These are phyloP conservation scores for Poa annua DNA, from an alignment of 176 grass and related monocot genomes.

Conservation along the genomic window DNA sequence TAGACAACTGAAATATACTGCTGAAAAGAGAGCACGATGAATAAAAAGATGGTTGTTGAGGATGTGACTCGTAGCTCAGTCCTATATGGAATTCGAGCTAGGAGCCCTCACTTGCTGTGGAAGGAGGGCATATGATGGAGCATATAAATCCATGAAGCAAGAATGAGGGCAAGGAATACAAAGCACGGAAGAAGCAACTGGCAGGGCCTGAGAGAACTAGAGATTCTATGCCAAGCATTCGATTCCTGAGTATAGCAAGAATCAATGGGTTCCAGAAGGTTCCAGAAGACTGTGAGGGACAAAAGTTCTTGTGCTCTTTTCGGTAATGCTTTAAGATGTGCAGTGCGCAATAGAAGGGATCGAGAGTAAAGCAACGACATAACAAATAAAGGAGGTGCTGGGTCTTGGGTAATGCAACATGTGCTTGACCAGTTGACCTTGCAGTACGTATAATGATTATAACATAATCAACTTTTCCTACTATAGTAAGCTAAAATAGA, in stretches of 20 bases:
- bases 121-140: not conserved
- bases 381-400: not conserved
- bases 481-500: not conserved
- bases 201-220: conserved; percentile 4
- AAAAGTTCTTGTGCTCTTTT: not conserved
- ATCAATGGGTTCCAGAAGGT: not conserved
- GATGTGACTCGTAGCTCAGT: not conserved
- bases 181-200: not conserved
- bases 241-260: not conserved
- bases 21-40: not conserved
- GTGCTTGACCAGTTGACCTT: not conserved
- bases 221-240: not conserved
- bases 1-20: not conserved
- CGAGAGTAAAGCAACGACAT: not conserved
- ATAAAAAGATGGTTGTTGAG: not conserved
- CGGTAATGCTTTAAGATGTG: not conserved
- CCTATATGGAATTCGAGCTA: not conserved
- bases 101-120: not conserved
- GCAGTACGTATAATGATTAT: not conserved
- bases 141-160: not conserved
- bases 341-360: not conserved
- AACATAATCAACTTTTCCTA: not conserved
- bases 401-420: not conserved
- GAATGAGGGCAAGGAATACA: not conserved
- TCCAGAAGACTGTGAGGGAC: not conserved